phyloP scores from a whole-genome alignment of 257 asterid species.

The Cinchona pubescens region DNA sequence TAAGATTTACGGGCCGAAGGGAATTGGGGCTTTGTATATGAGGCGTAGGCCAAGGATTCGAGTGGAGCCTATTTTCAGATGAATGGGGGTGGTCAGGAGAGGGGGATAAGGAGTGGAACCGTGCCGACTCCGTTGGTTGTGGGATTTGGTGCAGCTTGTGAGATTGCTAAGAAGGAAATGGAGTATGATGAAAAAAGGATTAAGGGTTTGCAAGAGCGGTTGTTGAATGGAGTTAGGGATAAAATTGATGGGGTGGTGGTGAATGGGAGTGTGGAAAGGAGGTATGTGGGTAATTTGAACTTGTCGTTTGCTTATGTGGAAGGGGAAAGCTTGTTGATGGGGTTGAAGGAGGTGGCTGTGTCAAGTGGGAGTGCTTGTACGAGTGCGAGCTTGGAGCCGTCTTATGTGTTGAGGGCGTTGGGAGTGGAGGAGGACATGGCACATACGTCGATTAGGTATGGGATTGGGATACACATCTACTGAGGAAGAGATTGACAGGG shows the following conservation, averaged over 20 bases:
- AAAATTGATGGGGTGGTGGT: slow-evolving; percentile 82
- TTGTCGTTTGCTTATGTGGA: slow-evolving; percentile 91
- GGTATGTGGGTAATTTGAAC: slow-evolving; percentile 87
- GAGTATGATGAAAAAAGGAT: slow-evolving; percentile 78
- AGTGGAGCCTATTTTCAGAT: slow-evolving; percentile 94
- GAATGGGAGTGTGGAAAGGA: slow-evolving; percentile 84
- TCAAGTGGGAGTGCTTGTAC: slow-evolving; percentile 99
- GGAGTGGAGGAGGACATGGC: slow-evolving; percentile 99
- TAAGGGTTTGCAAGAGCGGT: slow-evolving; percentile 52
- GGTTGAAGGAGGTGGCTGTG: slow-evolving; percentile 94
- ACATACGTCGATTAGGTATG: slow-evolving; percentile 90
- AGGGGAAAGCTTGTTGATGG: slow-evolving; percentile 98
- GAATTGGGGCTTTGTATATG: slow-evolving; percentile 87
- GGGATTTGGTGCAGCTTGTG: slow-evolving; percentile 94
- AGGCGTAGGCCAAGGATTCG: slow-evolving; percentile 91
- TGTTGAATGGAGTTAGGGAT: slow-evolving; percentile 63
- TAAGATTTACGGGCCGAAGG: slow-evolving; percentile 94
- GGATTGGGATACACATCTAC: slow-evolving; percentile 97
- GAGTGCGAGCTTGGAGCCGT: slow-evolving; percentile 96
- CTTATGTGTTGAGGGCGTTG: slow-evolving; percentile 90
- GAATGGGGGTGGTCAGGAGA: slow-evolving; percentile 99
- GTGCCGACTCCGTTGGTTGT: slow-evolving; percentile 92
- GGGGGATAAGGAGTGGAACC: slow-evolving; percentile 97
- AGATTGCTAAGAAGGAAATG: slow-evolving; percentile 90
- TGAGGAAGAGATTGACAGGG: slow-evolving; percentile 81